A percentile compares a stretch with the other conserved stretches of the same genome.
phyloP scores from a whole-genome alignment of 805 yeast genomes.

The Ogataea nitratoaversa region DNA sequence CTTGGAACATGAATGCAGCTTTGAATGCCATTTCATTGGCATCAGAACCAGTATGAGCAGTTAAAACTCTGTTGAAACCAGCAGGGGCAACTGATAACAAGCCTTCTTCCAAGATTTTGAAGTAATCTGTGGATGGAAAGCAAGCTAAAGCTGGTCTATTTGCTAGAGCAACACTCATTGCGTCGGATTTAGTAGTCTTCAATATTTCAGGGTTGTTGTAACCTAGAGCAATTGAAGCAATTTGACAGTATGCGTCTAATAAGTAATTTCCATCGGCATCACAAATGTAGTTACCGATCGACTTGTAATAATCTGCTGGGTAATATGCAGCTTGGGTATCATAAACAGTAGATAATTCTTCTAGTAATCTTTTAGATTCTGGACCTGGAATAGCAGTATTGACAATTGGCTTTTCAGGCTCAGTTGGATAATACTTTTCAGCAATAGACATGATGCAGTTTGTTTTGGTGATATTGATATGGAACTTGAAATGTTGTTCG shows the following conservation, averaged over 20 bases:
- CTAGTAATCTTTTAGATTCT: conserved; percentile 33
- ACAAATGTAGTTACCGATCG: conserved; percentile 59
- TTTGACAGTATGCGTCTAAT: conserved; percentile 68
- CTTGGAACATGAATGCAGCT: conserved; percentile 65
- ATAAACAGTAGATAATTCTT: conserved; percentile 42
- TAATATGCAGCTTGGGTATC: conserved; percentile 63
- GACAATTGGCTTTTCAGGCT: conserved; percentile 44
- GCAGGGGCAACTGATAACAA: conserved; percentile 62
- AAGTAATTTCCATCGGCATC: conserved; percentile 62
- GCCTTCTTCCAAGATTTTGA: conserved; percentile 40
- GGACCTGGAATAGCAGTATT: conserved; percentile 49
- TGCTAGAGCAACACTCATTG: conserved; percentile 60
- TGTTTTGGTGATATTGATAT: not conserved
- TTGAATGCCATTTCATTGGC: conserved; percentile 70
- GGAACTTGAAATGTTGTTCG: not conserved
- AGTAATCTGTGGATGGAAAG: conserved; percentile 57
- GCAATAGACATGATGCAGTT: conserved; percentile 20
- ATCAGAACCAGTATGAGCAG: conserved; percentile 63
- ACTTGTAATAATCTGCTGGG: conserved; percentile 59
- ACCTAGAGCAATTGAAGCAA: conserved; percentile 67
- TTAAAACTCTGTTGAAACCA: conserved; percentile 57
- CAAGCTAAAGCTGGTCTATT: conserved; percentile 68
- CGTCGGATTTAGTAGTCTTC: conserved; percentile 52
- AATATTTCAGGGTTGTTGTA: conserved; percentile 65
- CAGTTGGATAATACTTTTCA: conserved; percentile 38